Base-by-base conservation (phyloP, 176 grass and related monocot species). In the Aechmea fasciata region DNA sequence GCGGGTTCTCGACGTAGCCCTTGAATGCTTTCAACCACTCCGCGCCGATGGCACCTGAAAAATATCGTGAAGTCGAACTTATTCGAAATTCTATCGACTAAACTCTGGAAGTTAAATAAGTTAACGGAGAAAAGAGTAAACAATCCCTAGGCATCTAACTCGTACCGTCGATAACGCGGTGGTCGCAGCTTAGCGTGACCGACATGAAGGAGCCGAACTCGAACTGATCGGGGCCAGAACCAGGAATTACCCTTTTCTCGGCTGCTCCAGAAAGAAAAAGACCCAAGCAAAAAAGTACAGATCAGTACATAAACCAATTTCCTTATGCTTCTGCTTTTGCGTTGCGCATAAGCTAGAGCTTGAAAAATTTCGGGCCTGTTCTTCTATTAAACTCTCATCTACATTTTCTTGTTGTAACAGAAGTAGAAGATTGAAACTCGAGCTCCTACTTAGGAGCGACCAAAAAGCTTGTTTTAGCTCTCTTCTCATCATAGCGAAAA, bases 181-280 rank as follows among this genome's bases (percentile, higher is more conserved):
- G 94, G 54, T 99, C 94, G 15, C 94, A 99, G 77, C 94, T 99
- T 78, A 99, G 75, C 25, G 94, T 99, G 15, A 84, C 84, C 22
- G 87, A 87, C 84, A 99, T 90, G 87, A 93, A 90, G 71, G 87
- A 93, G 81, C 89, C 94, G 49, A 93, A 87, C 51, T 99, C 94
- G 54, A 85, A 99, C 77, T 99, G 84, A 14, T 84, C 55, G 10
- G 55, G 15, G 10, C 55, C 72, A 0, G 62, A 50, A 73, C 89
- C 87, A 6, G 94, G 94, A 28, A 90, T 79, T 63, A 99, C 89
- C 80, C 94, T 90, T 80, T 85, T 88, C 84, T 97, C 89, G 79
- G 89, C 89, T 88, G 79, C 47, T 57, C 71, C 26, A 64, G 1
- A 10, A 77, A 64, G 1, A 10, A 77, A 12, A 75, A 63, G 73